Base-by-base conservation (phyloP, 108 stramenopile species). In the Nitzschia sp. region DNA sequence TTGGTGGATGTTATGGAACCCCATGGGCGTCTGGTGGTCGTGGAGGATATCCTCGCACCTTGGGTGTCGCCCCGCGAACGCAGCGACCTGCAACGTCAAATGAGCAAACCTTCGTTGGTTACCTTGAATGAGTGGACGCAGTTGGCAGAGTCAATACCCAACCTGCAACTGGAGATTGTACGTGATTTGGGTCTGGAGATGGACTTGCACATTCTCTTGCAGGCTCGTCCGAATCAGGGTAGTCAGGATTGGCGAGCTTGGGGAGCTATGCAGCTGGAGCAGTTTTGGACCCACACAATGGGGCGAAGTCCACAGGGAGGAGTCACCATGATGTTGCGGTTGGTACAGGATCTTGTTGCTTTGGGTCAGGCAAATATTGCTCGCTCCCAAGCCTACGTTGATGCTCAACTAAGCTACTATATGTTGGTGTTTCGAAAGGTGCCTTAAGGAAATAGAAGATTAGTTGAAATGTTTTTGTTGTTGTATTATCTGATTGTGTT, bases 1-100 rank as follows among this genome's bases (percentile, higher is more conserved):
- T 50, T 81, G 48, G 43, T 52, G n/a, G 15, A 55, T 34, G 39
- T 76, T 21, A 24, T 81, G 48, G 24, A 69, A 44, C 65, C 57
- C 9, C 44, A 56, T 9, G 80, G 80, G 34, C 19, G 41, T n/a
- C 38, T 81, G 10, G 58, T 81, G 26, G 55, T 81, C 8, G 51
- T 65, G 34, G 76, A 81, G 20, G 72, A 76, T 41, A 59, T 81
- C 7, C 42, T 77, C 6, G 57, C 66, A 55, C 62, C 71, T 8
- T 72, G 71, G 63, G 63, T 34, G 34, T 15, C 19, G 22, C 38
- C 43, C 11, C 26, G 21, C 1, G 15, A n/a, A 1, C 41, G 11
- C 7, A 11, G 62, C 51, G 58, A 60, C n/a, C 57, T 58, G 3
- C 51, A 26, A 37, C 9, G 19, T 5, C 34, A 41, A 14, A 48